Evolutionary conservation across 148 eudicot species (phyloP).

Genomic region (Spergularia bocconei): DNA sequence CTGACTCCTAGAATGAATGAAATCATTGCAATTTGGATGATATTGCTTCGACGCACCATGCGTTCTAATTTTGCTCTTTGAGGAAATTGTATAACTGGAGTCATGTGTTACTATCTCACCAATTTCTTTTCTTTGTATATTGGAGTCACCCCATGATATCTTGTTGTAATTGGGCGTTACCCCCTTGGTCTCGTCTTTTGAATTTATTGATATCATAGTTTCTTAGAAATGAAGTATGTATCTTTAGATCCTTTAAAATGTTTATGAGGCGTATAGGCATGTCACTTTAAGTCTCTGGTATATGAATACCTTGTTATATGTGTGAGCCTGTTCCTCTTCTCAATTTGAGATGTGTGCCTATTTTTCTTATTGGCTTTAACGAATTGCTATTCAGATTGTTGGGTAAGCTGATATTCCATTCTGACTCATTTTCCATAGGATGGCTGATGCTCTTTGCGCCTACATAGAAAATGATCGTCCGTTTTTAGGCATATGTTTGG

Average conservation of each 20-base stretch:
- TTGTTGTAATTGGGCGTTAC: too few species aligned
- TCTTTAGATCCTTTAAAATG: not conserved
- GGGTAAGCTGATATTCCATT: not conserved
- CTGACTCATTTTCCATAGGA: conserved; percentile 38
- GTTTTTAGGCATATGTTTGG: conserved; percentile 95
- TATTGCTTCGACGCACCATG: too few species aligned
- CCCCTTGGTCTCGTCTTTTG: too few species aligned
- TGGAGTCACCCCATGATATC: too few species aligned
- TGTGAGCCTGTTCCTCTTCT: not conserved
- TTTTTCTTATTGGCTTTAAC: not conserved
- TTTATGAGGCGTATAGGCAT: not conserved
- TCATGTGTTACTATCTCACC: too few species aligned
- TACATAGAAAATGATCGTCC: conserved; percentile 95
- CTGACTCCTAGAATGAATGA: too few species aligned
- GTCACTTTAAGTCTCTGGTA: not conserved
- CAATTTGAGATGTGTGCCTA: not conserved
- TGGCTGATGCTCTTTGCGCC: conserved; percentile 79
- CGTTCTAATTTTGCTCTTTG: too few species aligned
- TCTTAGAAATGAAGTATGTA: too few species aligned
- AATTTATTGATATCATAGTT: too few species aligned
- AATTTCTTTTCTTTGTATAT: too few species aligned
- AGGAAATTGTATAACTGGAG: too few species aligned
- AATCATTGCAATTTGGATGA: too few species aligned
- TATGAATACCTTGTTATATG: not conserved
- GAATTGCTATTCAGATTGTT: not conserved